Percentiles rank a stretch among this genome's conserved stretches.
Evolutionary conservation across 257 asterid species (phyloP).

Genomic region (Plantago ovata): DNA sequence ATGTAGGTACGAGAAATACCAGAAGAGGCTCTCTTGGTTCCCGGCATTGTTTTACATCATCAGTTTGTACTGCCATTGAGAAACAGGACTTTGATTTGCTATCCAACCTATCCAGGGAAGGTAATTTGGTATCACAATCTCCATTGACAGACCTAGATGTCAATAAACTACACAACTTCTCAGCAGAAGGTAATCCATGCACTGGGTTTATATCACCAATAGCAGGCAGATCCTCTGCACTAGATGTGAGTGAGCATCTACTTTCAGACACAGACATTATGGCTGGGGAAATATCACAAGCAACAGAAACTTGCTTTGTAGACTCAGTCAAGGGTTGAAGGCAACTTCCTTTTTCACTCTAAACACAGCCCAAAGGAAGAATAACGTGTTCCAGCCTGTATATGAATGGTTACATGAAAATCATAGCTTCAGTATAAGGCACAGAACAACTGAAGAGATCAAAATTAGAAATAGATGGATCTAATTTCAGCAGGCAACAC

Average conservation of each 20-base stretch:
- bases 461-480: not conserved
- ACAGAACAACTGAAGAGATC: not conserved
- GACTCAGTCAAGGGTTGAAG: slow-evolving; percentile 36
- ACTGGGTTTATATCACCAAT: slow-evolving; percentile 26
- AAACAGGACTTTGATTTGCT: slow-evolving; percentile 29
- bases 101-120: slow-evolving; percentile 33
- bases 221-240: slow-evolving; percentile 27
- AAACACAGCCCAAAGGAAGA: slow-evolving; percentile 88
- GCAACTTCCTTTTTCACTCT: slow-evolving; percentile 59
- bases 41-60: slow-evolving; percentile 22
- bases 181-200: slow-evolving; percentile 35
- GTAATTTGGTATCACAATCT: slow-evolving; percentile 27
- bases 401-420: slow-evolving; percentile 11
- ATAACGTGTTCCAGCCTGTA: slow-evolving; percentile 85
- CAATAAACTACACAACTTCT: slow-evolving; percentile 29
- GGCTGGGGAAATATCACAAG: slow-evolving; percentile 48
- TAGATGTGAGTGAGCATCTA: slow-evolving; percentile 46
- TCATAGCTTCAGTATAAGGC: slow-evolving; percentile 7
- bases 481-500: slow-evolving; percentile 13
- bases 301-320: slow-evolving; percentile 26
- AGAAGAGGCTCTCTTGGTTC: slow-evolving; percentile 25
- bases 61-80: slow-evolving; percentile 26
- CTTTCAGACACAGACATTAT: slow-evolving; percentile 53
- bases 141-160: slow-evolving; percentile 31
- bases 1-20: slow-evolving; percentile 28